These are phyloP conservation scores for Neohortaea acidophila DNA, from an alignment of 495 filamentous ascomycete species.

Conservation along the genomic window DNA sequence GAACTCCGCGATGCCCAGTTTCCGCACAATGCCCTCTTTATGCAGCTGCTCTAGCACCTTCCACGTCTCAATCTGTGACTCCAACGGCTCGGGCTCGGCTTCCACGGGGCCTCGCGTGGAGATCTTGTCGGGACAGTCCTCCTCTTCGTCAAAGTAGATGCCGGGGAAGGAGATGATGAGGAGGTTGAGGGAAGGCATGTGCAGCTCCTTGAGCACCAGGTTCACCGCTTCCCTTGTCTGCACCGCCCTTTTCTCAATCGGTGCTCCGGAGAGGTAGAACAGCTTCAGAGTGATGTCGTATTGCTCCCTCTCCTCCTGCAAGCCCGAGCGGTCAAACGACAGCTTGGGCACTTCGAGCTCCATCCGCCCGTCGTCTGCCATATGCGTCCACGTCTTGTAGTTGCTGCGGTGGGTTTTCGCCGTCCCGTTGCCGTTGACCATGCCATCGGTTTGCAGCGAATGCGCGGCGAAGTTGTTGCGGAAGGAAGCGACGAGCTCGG, in stretches of 20 bases:
- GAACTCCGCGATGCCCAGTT: constrained; percentile 80
- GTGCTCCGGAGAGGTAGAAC: constrained; percentile 62
- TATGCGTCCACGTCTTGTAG: constrained; percentile 45
- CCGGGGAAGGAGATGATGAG: constrained; percentile 87
- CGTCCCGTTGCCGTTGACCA: constrained; percentile 5
- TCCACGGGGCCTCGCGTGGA: constrained; percentile 20
- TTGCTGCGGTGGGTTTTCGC: constrained; percentile 7
- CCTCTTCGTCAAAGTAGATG: constrained; percentile 75
- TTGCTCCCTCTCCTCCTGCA: constrained; percentile 60
- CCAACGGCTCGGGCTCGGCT: constrained; percentile 42
- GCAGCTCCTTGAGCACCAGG: constrained; percentile 63
- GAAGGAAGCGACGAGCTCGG: constrained; percentile 75
- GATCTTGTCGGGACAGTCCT: constrained; percentile 43
- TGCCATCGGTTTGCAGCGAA: constrained; percentile 10
- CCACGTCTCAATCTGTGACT: constrained; percentile 55
- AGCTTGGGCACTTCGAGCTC: constrained; percentile 62
- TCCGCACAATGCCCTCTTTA: constrained; percentile 49
- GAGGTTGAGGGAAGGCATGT: constrained; percentile 62
- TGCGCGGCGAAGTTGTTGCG: constrained; percentile 56
- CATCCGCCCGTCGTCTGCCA: constrained; percentile 28
- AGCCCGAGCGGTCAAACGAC: constrained; percentile 50
- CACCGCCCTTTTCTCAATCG: constrained; percentile 40
- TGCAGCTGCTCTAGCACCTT: constrained; percentile 59
- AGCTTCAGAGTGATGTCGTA: constrained; percentile 92
- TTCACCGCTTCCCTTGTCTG: constrained; percentile 64